Percentiles rank a stretch among this genome's conserved stretches.
Evolutionary conservation across 192 early-diverging fungal species (phyloP).

Genomic region (Gaertneriomyces sp.): DNA sequence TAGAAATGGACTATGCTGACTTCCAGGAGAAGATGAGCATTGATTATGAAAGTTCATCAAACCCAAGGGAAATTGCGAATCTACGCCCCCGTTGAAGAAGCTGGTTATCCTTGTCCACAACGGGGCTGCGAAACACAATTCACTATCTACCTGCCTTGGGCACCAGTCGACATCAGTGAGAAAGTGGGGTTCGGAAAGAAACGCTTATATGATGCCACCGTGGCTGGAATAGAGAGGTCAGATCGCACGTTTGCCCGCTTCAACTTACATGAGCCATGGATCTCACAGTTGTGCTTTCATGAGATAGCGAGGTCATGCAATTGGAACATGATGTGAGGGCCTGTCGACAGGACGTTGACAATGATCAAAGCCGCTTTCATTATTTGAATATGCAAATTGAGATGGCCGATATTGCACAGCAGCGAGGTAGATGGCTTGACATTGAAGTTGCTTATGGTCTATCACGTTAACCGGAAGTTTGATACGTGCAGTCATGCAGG

Average conservation of each 20-base stretch:
- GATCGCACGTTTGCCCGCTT: background rate
- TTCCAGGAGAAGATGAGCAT: too few species aligned
- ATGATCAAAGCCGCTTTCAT: slow-evolving; percentile 49
- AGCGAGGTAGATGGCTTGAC: slow-evolving; percentile 38
- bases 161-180: too few species aligned
- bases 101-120: too few species aligned
- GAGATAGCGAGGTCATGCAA: slow-evolving; percentile 39
- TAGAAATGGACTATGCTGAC: too few species aligned
- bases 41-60: too few species aligned
- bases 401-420: slow-evolving; percentile 42
- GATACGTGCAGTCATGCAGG: slow-evolving; percentile 44
- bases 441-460: too few species aligned
- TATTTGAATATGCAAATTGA: slow-evolving; percentile 41
- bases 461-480: too few species aligned
- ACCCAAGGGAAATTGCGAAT: too few species aligned
- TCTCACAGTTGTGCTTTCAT: too few species aligned
- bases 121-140: too few species aligned
- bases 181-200: slow-evolving; percentile 32
- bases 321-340: slow-evolving; percentile 46
- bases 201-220: slow-evolving; percentile 48
- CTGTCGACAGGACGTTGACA: slow-evolving; percentile 42
- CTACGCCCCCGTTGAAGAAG: too few species aligned
- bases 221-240: slow-evolving; percentile 54
- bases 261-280: background rate
- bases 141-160: too few species aligned